Percentiles rank a stretch among this genome's conserved stretches.
Evolutionary conservation across 2,329 filamentous ascomycete species (phyloP).

Genomic region (Claviceps lovelessii): DNA sequence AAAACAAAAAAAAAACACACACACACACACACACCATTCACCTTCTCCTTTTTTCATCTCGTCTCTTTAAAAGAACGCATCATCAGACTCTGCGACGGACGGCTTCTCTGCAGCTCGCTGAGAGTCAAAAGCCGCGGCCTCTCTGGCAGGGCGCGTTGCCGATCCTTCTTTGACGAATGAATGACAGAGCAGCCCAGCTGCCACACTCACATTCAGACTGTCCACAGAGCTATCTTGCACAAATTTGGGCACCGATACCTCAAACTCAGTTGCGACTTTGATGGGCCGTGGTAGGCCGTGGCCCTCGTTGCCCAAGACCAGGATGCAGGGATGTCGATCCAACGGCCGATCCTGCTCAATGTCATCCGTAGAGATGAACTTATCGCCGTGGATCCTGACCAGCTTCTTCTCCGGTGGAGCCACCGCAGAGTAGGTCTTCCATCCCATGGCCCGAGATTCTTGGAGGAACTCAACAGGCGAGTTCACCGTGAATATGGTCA

Average conservation of each 20-base stretch:
- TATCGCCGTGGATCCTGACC: constrained; percentile 20
- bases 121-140: background rate
- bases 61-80: background rate
- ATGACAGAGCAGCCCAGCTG: constrained; percentile 61
- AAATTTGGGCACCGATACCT: constrained; percentile 49
- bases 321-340: constrained; percentile 49
- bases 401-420: constrained; percentile 27
- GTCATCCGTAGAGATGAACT: constrained; percentile 34
- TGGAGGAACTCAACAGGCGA: constrained; percentile 57
- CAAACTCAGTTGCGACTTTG: constrained; percentile 49
- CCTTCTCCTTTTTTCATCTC: too few species aligned
- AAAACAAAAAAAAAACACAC: too few species aligned
- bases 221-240: constrained; percentile 50
- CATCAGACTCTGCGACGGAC: background rate
- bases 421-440: constrained; percentile 71
- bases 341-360: constrained; percentile 40
- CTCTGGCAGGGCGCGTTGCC: background rate
- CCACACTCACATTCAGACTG: constrained; percentile 87
- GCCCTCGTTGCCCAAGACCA: constrained; percentile 75
- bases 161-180: constrained; percentile 42
- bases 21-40: too few species aligned
- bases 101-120: background rate
- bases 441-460: constrained; percentile 54
- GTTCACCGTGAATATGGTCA: constrained; percentile 57
- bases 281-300: constrained; percentile 54